Percentiles rank a stretch among this genome's conserved stretches.
phyloP scores from a whole-genome alignment of 2,329 filamentous ascomycete species.

The Fusarium euwallaceae region DNA sequence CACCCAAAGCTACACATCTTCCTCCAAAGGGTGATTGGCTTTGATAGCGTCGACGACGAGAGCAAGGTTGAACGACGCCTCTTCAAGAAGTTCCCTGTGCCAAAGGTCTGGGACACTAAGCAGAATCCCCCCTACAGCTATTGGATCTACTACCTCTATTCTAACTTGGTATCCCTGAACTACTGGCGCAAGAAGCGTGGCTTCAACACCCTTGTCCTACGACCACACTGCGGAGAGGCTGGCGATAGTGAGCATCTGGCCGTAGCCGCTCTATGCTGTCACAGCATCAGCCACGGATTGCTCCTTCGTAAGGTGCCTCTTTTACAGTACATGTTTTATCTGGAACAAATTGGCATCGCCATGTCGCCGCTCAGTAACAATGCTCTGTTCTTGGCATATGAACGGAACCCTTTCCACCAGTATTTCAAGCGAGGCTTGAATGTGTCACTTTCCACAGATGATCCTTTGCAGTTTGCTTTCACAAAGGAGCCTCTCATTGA shows the following conservation, averaged over 20 bases:
- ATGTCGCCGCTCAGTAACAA: slow-evolving; percentile 99
- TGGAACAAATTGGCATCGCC: slow-evolving; percentile 97
- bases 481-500: slow-evolving; percentile 98
- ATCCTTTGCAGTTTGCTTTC: slow-evolving; percentile 97
- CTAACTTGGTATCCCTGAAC: slow-evolving; percentile 94
- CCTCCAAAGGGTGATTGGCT: slow-evolving; percentile 93
- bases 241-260: slow-evolving; percentile 97
- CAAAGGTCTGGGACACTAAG: slow-evolving; percentile 87
- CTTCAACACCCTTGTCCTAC: slow-evolving; percentile 94
- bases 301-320: slow-evolving; percentile 93
- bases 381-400: slow-evolving; percentile 94
- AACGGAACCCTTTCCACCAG: slow-evolving; percentile 94
- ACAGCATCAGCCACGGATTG: slow-evolving; percentile 96
- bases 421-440: slow-evolving; percentile 97
- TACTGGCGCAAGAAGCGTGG: slow-evolving; percentile 90
- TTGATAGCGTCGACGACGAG: slow-evolving; percentile 98
- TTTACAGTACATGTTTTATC: slow-evolving; percentile 96
- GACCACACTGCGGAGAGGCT: slow-evolving; percentile 96
- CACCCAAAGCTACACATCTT: slow-evolving; percentile 97
- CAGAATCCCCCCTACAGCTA: slow-evolving; percentile 99
- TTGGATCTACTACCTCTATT: slow-evolving; percentile 98
- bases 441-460: slow-evolving; percentile 95
- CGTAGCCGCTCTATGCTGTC: slow-evolving; percentile 89
- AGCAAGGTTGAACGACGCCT: slow-evolving; percentile 95
- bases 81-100: slow-evolving; percentile 95